A percentile compares a stretch with the other conserved stretches of the same genome.
These are phyloP conservation scores for Trichoderma citrinoviride DNA, from an alignment of 2,329 filamentous ascomycete genomes.

Conservation along the genomic window DNA sequence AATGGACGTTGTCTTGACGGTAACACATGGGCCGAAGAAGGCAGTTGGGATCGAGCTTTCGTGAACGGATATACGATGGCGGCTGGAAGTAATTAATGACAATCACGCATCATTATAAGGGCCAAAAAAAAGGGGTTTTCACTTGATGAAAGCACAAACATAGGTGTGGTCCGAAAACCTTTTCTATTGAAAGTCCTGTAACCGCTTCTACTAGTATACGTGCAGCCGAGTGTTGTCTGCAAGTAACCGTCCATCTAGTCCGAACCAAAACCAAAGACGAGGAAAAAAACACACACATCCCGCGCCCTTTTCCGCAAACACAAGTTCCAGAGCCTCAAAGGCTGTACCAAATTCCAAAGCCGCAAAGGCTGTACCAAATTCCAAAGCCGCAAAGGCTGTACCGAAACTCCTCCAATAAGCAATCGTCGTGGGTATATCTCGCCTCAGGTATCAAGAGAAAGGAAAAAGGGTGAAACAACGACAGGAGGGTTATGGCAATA, in stretches of 20 bases:
- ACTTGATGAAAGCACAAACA: background rate
- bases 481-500: background rate
- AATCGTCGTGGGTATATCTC: background rate
- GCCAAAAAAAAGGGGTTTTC: background rate
- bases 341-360: background rate
- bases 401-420: constrained; percentile 17
- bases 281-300: background rate
- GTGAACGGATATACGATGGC: background rate
- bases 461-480: background rate
- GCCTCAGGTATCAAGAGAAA: constrained; percentile 13
- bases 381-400: background rate
- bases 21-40: background rate
- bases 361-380: background rate
- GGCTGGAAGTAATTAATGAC: too few relatives aligned
- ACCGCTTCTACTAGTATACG: background rate
- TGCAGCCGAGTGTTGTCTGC: background rate
- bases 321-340: background rate
- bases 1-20: too few relatives aligned
- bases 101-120: background rate
- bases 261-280: background rate
- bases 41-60: background rate
- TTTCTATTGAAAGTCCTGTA: too few relatives aligned
- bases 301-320: background rate
- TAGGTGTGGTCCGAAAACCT: too few relatives aligned
- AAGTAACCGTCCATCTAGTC: background rate